These are phyloP conservation scores for Vigna radiata DNA, from an alignment of 306 rosid genomes.

Conservation along the genomic window DNA sequence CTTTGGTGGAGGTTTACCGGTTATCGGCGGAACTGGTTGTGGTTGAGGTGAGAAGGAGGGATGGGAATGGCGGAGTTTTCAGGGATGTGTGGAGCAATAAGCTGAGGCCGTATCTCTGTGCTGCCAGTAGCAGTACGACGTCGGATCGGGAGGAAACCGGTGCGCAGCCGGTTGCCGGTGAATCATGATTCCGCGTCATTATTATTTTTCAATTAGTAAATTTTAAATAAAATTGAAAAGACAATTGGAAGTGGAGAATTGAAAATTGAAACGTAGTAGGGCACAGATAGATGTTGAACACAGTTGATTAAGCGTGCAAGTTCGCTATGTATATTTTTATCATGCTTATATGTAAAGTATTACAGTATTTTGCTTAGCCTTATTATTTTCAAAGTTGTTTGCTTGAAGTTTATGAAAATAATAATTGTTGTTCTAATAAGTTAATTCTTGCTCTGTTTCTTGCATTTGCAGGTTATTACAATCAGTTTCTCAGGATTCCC, in stretches of 20 bases:
- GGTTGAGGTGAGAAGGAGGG: conserved; percentile 64
- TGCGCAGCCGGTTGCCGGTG: conserved; percentile 36
- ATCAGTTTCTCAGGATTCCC: not conserved
- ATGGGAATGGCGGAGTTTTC: conserved; percentile 42
- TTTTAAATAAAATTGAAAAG: not conserved
- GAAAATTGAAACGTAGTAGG: not conserved
- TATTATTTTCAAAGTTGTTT: not conserved
- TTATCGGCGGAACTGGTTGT: conserved; percentile 58
- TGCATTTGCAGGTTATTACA: not conserved
- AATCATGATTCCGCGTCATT: not conserved
- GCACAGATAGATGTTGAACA: not conserved
- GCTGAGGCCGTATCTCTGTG: conserved; percentile 50
- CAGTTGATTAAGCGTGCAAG: not conserved
- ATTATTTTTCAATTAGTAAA: not conserved
- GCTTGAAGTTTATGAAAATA: not conserved
- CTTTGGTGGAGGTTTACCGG: conserved; percentile 56
- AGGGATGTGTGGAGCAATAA: conserved; percentile 57
- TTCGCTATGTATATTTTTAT: not conserved
- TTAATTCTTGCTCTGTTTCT: not conserved
- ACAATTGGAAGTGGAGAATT: not conserved
- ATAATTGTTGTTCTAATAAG: not conserved
- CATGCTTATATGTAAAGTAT: not conserved
- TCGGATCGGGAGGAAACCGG: conserved; percentile 26
- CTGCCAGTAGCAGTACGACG: conserved; percentile 17
- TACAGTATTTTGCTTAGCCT: not conserved